Percentiles rank a stretch among this genome's conserved stretches.
Conservation (phyloP, 208 protist genomes). For the Tritrichomonas musculus region DNA sequence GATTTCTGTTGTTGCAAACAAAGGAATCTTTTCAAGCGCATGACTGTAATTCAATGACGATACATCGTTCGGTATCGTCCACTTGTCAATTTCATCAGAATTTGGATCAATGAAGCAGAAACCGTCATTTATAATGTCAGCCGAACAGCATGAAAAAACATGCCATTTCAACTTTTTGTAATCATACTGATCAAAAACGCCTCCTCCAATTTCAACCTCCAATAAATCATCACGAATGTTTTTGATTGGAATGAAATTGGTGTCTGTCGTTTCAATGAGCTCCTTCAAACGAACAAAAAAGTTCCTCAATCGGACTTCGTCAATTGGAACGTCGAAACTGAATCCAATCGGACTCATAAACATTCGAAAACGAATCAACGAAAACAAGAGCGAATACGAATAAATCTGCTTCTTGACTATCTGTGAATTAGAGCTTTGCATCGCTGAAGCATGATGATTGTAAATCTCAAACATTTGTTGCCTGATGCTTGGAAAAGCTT, state of each 20-base stretch:
- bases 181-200: not conserved
- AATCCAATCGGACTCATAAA: not conserved
- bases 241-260: not conserved
- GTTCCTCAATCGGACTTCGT: not conserved
- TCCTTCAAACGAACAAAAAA: not conserved
- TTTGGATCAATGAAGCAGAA: not conserved
- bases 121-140: not conserved
- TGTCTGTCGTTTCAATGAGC: not conserved
- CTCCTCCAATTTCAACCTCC: not conserved
- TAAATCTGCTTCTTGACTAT: not conserved
- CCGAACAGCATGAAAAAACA: not conserved
- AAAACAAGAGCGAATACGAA: not conserved
- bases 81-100: not conserved
- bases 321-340: not conserved
- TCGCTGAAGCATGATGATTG: not conserved
- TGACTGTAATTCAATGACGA: not conserved
- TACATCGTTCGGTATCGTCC: not conserved
- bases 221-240: not conserved
- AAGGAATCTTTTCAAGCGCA: not conserved
- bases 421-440: not conserved
- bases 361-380: not conserved
- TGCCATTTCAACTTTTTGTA: not conserved
- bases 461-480: not conserved
- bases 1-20: not conserved
- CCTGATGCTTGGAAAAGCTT: not conserved